Percentiles rank a stretch among this genome's conserved stretches.
Evolutionary conservation across 768 basidiomycete genomes (phyloP).

Genomic region (Boletus insuetus): DNA sequence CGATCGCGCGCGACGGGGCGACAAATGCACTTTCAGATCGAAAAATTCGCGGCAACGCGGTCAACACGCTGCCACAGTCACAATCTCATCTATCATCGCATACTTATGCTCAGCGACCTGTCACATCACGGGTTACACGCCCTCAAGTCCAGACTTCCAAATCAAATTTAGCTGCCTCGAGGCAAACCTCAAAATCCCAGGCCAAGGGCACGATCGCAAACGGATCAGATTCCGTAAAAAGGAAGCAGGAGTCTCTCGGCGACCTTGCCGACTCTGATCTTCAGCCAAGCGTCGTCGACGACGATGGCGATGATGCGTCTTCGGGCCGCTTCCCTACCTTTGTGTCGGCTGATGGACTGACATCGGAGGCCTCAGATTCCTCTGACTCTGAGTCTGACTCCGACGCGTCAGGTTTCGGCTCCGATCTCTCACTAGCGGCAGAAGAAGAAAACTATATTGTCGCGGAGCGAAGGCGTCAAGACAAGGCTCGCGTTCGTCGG

Average conservation of each 20-base stretch:
- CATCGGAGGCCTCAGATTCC: constrained; percentile 49
- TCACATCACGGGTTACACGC: constrained; percentile 25
- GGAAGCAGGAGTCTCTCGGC: constrained; percentile 12
- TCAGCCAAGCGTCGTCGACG: constrained; percentile 37
- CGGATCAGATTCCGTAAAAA: constrained; percentile 20
- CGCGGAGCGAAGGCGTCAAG: constrained; percentile 43
- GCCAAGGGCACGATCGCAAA: constrained; percentile 36
- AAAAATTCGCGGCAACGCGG: constrained; percentile 33
- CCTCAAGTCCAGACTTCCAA: constrained; percentile 22
- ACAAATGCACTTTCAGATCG: constrained; percentile 16
- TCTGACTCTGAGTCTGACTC: constrained; percentile 38
- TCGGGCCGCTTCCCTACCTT: constrained; percentile 61
- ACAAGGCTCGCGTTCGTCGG: constrained; percentile 54
- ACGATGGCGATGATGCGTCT: constrained; percentile 30
- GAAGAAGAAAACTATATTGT: constrained; percentile 64
- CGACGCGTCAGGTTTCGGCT: constrained; percentile 39
- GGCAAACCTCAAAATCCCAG: constrained; percentile 37
- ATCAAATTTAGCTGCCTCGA: constrained; percentile 34
- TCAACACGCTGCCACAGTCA: constrained; percentile 34
- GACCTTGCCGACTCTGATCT: constrained; percentile 25
- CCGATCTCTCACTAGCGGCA: constrained; percentile 55
- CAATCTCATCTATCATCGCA: constrained; percentile 34
- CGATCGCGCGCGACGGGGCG: constrained; percentile 32
- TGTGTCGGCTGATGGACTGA: constrained; percentile 58
- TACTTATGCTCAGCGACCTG: constrained; percentile 17